Evolutionary conservation across 2,329 filamentous ascomycete species (phyloP), one percentile per base, ranked within the genome.

Genomic region (Fusarium sp.): DNA sequence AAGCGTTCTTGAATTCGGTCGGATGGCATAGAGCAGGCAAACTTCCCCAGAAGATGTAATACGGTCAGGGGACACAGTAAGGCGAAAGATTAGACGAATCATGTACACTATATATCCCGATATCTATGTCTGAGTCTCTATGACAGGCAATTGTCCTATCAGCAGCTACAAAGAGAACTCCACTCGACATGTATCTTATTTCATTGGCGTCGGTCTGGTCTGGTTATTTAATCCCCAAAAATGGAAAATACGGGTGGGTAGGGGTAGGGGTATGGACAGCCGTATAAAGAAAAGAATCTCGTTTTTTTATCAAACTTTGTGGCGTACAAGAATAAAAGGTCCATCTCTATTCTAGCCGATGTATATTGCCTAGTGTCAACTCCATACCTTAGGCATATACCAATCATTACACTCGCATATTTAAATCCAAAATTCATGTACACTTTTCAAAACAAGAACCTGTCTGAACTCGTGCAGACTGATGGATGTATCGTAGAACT

Each of bases 61-160:
- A 60, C 28, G 57, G 61, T 31, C 47, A 57, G 57, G 58, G 60
- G 61, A 33, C 58, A 47, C 60, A 52, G 58, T 54, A 56, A 49
- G 47, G 47, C 38, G 48, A 61, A 69, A 70, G 74, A 64, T 67
- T 75, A 75, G 76, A 78, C 66, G 63, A 75, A 73, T 76, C 70
- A 69, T 78, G 77, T 79, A 78, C 70, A 78, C 76, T 78, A 78
- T 75, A 75, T 76, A 75, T 78, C 74, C 63, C 58, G 63, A 72
- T 76, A 75, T 77, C 64, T 75, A 76, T 66, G 74, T 75, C 76
- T 60, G 69, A 66, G 67, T 75, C 76, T 75, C 67, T 65, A 63
- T 61, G 73, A 69, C 70, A 49, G 69, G 74, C 63, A 62, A 69
- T 63, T 56, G 49, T 36, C 38, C 66, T 59, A 51, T 60, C 58